These are phyloP conservation scores for Colletotrichum spaethianum DNA, from an alignment of 2,329 filamentous ascomycete genomes.

Conservation along the genomic window DNA sequence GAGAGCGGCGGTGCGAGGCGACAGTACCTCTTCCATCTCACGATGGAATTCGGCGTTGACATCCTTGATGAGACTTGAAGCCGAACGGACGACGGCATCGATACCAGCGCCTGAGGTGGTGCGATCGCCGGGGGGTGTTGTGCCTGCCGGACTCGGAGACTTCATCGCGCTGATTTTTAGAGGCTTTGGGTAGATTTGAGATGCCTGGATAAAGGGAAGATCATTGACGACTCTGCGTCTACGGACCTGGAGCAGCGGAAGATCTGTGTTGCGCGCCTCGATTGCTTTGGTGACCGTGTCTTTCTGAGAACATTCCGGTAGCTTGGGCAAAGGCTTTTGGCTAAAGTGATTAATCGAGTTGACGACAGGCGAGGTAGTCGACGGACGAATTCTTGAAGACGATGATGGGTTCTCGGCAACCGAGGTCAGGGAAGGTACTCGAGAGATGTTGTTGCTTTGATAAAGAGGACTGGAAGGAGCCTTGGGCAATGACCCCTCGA, in stretches of 20 bases:
- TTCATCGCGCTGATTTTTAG: conserved; percentile 32
- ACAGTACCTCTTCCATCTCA: conserved; percentile 31
- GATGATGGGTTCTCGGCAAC: background rate
- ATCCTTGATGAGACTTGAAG: conserved; percentile 34
- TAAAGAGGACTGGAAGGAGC: background rate
- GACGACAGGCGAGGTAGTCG: conserved; percentile 16
- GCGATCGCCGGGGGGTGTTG: background rate
- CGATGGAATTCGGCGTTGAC: conserved; percentile 32
- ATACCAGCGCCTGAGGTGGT: background rate
- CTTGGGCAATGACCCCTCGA: background rate
- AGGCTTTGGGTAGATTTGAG: conserved; percentile 30
- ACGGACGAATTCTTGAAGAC: background rate
- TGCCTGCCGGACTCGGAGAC: conserved; percentile 17
- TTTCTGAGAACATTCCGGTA: conserved; percentile 5
- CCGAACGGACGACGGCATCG: conserved; percentile 7
- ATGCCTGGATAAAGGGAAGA: conserved; percentile 18
- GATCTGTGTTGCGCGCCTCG: conserved; percentile 14
- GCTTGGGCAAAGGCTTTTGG: conserved; percentile 7
- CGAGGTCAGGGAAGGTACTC: background rate
- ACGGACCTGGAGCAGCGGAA: conserved; percentile 26
- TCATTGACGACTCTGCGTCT: conserved; percentile 26
- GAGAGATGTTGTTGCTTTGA: background rate
- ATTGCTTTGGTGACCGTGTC: conserved; percentile 3
- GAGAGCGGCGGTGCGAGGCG: conserved; percentile 15
- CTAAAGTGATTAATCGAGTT: background rate